These are phyloP conservation scores for Botrytis hyacinthi DNA, from an alignment of 2,329 filamentous ascomycete species.

Conservation along the genomic window DNA sequence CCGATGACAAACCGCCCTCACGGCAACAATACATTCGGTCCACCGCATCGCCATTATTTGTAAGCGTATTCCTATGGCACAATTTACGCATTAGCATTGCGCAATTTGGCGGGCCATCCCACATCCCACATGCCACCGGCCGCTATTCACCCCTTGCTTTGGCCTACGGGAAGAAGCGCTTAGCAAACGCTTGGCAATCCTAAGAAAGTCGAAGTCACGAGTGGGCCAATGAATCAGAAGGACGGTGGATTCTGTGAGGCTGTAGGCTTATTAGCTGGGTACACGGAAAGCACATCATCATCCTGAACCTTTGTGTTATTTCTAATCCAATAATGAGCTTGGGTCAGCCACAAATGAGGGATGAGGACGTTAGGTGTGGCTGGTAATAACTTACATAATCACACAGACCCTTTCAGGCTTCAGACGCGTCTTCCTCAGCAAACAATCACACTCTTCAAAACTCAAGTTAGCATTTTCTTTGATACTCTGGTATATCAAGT, in stretches of 20 bases:
- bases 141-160: neutral
- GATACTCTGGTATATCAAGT: neutral
- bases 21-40: neutral
- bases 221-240: neutral
- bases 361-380: neutral
- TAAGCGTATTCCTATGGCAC: neutral
- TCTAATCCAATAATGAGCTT: neutral
- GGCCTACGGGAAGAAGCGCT: neutral
- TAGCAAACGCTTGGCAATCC: neutral
- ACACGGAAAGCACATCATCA: neutral
- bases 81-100: neutral
- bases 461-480: neutral
- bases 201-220: neutral
- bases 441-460: neutral
- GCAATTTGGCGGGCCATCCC: neutral
- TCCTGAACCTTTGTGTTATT: neutral
- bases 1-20: neutral
- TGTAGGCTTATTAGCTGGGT: neutral
- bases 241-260: neutral
- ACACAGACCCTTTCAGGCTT: neutral
- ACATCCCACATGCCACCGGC: slow-evolving; percentile 14
- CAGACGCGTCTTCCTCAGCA: neutral
- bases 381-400: neutral
- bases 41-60: neutral
- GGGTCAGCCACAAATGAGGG: neutral